Conservation (phyloP, 2,329 filamentous ascomycete genomes). For the Rhexocercosporidium sp. region DNA sequence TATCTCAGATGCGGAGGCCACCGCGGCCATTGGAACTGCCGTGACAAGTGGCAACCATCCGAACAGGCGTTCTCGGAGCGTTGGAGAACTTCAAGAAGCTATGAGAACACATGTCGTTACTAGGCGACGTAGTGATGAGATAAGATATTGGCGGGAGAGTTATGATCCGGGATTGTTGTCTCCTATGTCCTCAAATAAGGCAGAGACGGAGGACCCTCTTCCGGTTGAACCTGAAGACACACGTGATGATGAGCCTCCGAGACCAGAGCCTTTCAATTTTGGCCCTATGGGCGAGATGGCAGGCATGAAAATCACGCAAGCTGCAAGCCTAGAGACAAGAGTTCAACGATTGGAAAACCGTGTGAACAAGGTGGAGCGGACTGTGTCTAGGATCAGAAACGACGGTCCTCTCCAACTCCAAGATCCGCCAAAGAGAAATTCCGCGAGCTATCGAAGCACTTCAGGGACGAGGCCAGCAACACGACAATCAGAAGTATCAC, state of each 20-base stretch:
- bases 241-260: conserved; percentile 23
- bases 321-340: conserved; percentile 58
- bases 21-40: conserved; percentile 59
- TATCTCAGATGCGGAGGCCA: conserved; percentile 33
- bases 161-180: conserved; percentile 58
- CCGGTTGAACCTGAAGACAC: conserved; percentile 37
- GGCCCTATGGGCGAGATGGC: conserved; percentile 53
- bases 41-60: conserved; percentile 60
- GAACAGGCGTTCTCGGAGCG: conserved; percentile 62
- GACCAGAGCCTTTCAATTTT: conserved; percentile 60
- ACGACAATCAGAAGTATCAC: conserved; percentile 35
- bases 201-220: conserved; percentile 44
- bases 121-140: conserved; percentile 66
- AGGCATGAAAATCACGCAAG: conserved; percentile 63
- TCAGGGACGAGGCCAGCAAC: conserved; percentile 32
- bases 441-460: conserved; percentile 24
- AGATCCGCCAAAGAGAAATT: conserved; percentile 32
- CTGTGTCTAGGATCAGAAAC: conserved; percentile 26
- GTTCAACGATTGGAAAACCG: conserved; percentile 57
- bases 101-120: conserved; percentile 43
- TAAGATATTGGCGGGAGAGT: conserved; percentile 67
- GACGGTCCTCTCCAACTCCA: conserved; percentile 32
- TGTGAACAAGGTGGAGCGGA: conserved; percentile 56
- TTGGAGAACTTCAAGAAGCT: conserved; percentile 58
- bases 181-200: conserved; percentile 54